These are phyloP conservation scores for Pochonia chlamydosporia DNA, from an alignment of 2,329 filamentous ascomycete species.

Conservation along the genomic window DNA sequence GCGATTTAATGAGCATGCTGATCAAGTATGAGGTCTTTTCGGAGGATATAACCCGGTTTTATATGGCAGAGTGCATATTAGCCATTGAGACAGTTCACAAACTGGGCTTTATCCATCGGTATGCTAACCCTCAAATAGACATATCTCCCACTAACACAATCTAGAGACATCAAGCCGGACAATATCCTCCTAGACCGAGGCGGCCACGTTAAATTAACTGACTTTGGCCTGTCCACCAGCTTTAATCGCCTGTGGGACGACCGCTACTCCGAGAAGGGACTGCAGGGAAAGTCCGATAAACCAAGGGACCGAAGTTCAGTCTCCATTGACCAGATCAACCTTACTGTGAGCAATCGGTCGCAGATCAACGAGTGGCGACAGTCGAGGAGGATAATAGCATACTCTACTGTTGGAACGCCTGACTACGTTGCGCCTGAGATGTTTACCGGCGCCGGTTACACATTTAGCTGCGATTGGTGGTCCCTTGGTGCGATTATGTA, in stretches of 20 bases:
- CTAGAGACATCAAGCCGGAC: constrained; percentile 96
- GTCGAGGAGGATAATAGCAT: constrained; percentile 89
- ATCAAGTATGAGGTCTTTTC: constrained; percentile 99
- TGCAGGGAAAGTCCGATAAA: constrained; percentile 66
- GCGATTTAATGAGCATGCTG: constrained; percentile 99
- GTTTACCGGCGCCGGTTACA: constrained; percentile 93
- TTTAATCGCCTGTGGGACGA: constrained; percentile 97
- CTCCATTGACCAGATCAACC: constrained; percentile 91
- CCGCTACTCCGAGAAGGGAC: constrained; percentile 91
- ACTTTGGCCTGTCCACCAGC: constrained; percentile 94
- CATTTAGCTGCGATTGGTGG: constrained; percentile 99
- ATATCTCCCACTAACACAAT: constrained; percentile 2
- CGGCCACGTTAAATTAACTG: constrained; percentile 95
- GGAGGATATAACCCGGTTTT: constrained; percentile 98
- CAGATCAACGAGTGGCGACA: constrained; percentile 99
- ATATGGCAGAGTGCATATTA: constrained; percentile 96
- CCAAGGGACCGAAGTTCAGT: constrained; percentile 82
- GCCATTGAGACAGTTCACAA: constrained; percentile 99
- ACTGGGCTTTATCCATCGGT: constrained; percentile 97
- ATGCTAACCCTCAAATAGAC: constrained; percentile 27
- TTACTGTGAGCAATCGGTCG: constrained; percentile 93
- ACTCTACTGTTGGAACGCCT: constrained; percentile 95
- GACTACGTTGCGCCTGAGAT: constrained; percentile 99
- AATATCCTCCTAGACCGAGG: constrained; percentile 95
- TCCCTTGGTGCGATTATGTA: constrained; percentile 99